Evolutionary conservation across 2,329 filamentous ascomycete species (phyloP).

Genomic region (Pestalotiopsis sp.): DNA sequence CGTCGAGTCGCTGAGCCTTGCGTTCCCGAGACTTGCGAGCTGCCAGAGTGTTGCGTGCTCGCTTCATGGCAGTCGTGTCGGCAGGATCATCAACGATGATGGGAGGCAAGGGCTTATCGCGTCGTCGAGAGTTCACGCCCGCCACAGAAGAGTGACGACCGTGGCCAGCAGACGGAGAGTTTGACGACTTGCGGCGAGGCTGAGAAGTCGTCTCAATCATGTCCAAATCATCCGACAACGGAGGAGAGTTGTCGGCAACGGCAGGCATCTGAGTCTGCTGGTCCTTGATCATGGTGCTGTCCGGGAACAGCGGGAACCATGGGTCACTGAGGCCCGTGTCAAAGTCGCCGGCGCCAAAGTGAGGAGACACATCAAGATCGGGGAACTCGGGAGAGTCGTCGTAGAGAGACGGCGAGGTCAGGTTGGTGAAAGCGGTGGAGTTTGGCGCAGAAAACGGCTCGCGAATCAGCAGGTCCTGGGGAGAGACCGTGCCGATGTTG

Average conservation of each 20-base stretch:
- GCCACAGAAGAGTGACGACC: slow-evolving; percentile 69
- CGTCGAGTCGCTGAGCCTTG: slow-evolving; percentile 76
- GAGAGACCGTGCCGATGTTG: slow-evolving; percentile 76
- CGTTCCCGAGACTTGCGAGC: slow-evolving; percentile 91
- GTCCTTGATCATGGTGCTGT: slow-evolving; percentile 34
- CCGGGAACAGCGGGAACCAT: slow-evolving; percentile 78
- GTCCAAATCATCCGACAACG: slow-evolving; percentile 52
- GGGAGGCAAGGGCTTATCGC: slow-evolving; percentile 78
- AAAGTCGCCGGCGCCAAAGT: slow-evolving; percentile 66
- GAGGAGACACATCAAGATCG: slow-evolving; percentile 79
- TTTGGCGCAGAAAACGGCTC: slow-evolving; percentile 78
- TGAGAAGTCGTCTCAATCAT: slow-evolving; percentile 41
- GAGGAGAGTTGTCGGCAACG: slow-evolving; percentile 41
- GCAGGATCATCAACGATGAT: slow-evolving; percentile 75
- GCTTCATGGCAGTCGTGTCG: slow-evolving; percentile 84
- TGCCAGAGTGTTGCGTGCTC: slow-evolving; percentile 89
- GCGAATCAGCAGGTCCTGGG: slow-evolving; percentile 76
- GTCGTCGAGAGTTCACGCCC: slow-evolving; percentile 74
- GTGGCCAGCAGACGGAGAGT: slow-evolving; percentile 41
- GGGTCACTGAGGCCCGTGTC: slow-evolving; percentile 51
- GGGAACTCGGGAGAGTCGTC: slow-evolving; percentile 75
- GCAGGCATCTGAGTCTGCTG: slow-evolving; percentile 14
- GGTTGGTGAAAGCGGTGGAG: slow-evolving; percentile 77
- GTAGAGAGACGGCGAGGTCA: slow-evolving; percentile 83
- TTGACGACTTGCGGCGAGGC: slow-evolving; percentile 50